Evolutionary conservation across 345 rosid genomes (phyloP), one percentile per base, ranked within the genome.

Genomic region (Draba incana): DNA sequence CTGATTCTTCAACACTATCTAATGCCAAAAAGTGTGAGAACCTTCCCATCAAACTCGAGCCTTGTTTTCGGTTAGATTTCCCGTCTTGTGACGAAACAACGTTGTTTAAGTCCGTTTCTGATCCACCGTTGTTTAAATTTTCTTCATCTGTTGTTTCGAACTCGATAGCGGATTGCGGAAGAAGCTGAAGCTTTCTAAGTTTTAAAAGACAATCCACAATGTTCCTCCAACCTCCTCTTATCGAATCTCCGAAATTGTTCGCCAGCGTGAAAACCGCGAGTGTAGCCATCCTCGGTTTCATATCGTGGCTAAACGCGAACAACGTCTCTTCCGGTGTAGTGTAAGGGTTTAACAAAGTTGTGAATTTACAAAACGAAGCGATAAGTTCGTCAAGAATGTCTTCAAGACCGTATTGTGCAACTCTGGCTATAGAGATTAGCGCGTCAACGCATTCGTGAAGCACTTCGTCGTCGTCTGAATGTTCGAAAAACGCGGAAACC

Each of bases 161-260:
- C 61, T 93, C 97, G 6, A 84, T 51, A 1, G 77, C 85, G 4
- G 96, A 79, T 33, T 87, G 94, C 1, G 98, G 98, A 69, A 93
- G 89, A 45, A 93, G 83, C 79, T 85, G 92, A 50, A 88, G 94
- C 80, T 83, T 88, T 75, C 83, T 93, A 14, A 93, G 89, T 77
- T 93, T 90, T 79, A 90, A 60, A 47, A 90, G 75, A 77, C 97
- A 93, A 20, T 93, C 98, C 53, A 93, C 77, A 28, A 93, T 86
- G 72, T 87, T 87, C 75, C 94, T 84, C 98, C 98, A 93, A 2
- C 96, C 96, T n/a, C 85, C 97, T 54, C 87, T 75, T 14, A 93
- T 84, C 0, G 97, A 86, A 46, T 81, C 80, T 3, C 97, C 97
- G 1, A 93, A 93, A 73, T 73, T 81, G 77, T 88, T 90, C 12